These are phyloP conservation scores for Clonostachys solani DNA, from an alignment of 2,329 filamentous ascomycete species.

Conservation along the genomic window DNA sequence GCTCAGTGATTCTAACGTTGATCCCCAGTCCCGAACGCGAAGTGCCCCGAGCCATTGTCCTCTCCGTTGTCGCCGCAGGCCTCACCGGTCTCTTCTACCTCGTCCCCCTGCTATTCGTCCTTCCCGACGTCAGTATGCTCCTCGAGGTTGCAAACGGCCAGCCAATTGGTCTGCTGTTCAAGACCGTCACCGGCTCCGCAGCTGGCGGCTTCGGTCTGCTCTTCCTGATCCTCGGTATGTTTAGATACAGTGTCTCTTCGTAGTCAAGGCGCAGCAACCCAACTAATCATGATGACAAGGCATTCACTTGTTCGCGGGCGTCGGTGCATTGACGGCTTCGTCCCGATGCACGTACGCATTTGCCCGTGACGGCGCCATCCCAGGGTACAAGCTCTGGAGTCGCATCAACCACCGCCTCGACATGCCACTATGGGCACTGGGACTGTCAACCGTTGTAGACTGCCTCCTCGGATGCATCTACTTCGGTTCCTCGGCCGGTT, in stretches of 20 bases:
- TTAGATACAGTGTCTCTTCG: no score
- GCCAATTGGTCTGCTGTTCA: constrained; percentile 73
- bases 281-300: constrained; percentile 15
- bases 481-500: constrained; percentile 62
- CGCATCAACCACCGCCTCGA: constrained; percentile 61
- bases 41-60: constrained; percentile 65
- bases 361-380: constrained; percentile 70
- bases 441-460: constrained; percentile 64
- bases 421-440: constrained; percentile 66
- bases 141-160: constrained; percentile 66
- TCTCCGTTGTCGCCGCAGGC: constrained; percentile 61
- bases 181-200: constrained; percentile 67
- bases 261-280: no score
- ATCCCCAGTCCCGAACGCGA: constrained; percentile 40
- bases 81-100: constrained; percentile 61
- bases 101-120: constrained; percentile 71
- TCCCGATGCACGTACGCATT: constrained; percentile 74
- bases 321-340: constrained; percentile 70
- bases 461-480: constrained; percentile 74
- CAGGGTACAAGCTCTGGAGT: constrained; percentile 62
- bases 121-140: constrained; percentile 62
- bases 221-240: constrained; percentile 60
- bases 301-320: constrained; percentile 73
- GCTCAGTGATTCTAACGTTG: no score
- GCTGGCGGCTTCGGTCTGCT: constrained; percentile 71